phyloP scores from a whole-genome alignment of 495 filamentous ascomycete species.

The Aspergillus egyptiacus region DNA sequence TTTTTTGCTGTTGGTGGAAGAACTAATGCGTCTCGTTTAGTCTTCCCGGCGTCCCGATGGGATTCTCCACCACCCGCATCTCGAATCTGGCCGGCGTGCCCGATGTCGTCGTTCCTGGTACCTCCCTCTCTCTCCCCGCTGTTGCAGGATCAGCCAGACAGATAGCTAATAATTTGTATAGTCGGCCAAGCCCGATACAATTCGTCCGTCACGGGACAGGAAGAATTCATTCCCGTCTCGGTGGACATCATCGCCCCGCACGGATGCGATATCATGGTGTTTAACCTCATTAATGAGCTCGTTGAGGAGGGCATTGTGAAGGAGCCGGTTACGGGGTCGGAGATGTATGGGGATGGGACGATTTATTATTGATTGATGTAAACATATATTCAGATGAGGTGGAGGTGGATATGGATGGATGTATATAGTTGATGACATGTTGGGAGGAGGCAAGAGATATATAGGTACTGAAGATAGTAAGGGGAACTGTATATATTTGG shows the following conservation, averaged over 20 bases:
- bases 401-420: too few species aligned
- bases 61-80: slow-evolving; percentile 1
- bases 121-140: neutral
- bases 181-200: slow-evolving; percentile 8
- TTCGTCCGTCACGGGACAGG: slow-evolving; percentile 4
- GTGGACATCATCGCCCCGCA: slow-evolving; percentile 11
- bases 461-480: too few species aligned
- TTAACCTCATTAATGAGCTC: slow-evolving; percentile 11
- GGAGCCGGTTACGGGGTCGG: neutral
- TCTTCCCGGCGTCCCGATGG: neutral
- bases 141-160: too few species aligned
- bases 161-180: neutral
- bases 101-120: slow-evolving; percentile 10
- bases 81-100: slow-evolving; percentile 7
- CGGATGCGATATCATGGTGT: slow-evolving; percentile 14
- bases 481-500: too few species aligned
- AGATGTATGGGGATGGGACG: slow-evolving; percentile 3
- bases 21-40: neutral
- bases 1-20: neutral
- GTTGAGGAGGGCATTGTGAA: neutral
- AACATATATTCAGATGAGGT: too few species aligned
- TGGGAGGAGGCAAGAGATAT: too few species aligned
- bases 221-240: slow-evolving; percentile 8
- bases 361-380: neutral
- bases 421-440: too few species aligned